Evolutionary conservation across 1,139 yeast species (phyloP), one percentile per base, ranked within the genome.

Genomic region (Pichia sp.): DNA sequence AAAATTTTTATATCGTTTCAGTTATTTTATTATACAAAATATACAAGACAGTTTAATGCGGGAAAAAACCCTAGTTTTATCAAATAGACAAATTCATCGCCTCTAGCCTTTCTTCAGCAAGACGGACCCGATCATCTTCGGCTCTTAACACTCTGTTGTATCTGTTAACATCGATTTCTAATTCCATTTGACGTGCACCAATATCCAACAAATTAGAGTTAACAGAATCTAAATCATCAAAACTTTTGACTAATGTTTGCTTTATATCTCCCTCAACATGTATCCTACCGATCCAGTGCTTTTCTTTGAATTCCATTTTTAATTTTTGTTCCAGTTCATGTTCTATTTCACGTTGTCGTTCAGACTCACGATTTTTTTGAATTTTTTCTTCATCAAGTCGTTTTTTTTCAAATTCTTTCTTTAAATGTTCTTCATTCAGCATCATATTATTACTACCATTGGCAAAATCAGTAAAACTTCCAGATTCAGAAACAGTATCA

Each of bases 21-120:
- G 8, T 9, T 6, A 9, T 13, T 15, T 7, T 19, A 29, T 8
- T 13, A 21, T 35, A 21, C 28, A 35, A 26, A 22, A 16, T 22
- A 22, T 22, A 9, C 9, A 22, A n/a, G n/a, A n/a, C n/a, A n/a
- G n/a, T n/a, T n/a, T n/a, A n/a, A n/a, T n/a, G n/a, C n/a, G n/a
- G n/a, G n/a, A n/a, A n/a, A n/a, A n/a, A n/a, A n/a, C n/a, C n/a
- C n/a, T 11, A 25, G 16, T 14, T 21, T 15, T 11, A 10, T 23
- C n/a, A 52, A 4, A 52, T 31, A 4, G 33, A 27, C 27, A 57
- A 49, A 25, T 59, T 53, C 50, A 60, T 47, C 3, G 57, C 52
- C 36, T 59, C 63, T 27, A 59, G 45, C 37, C 51, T 54, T 37
- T 60, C 64, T 34, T 60, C 63, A 4, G 55, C 51, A 23, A 59